Percentiles rank a stretch among this genome's conserved stretches.
Conservation (phyloP, 2,329 filamentous ascomycete genomes). For the Beauveria medogensis region DNA sequence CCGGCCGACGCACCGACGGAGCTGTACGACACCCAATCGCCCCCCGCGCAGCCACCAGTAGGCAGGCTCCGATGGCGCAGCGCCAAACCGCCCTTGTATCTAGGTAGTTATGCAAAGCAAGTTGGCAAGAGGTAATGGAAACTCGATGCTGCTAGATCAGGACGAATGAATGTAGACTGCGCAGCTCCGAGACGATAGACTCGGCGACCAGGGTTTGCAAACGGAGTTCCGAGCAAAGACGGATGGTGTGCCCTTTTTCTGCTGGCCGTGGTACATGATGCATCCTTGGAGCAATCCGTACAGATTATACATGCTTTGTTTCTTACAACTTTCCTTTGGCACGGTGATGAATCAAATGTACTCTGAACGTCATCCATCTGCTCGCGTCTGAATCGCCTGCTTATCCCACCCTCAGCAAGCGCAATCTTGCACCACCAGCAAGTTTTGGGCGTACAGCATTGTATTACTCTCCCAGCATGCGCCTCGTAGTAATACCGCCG, state of each 20-base stretch:
- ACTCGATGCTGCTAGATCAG: not conserved
- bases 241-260: too few species aligned
- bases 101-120: not conserved
- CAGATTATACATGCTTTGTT: too few species aligned
- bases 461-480: constrained; percentile 7
- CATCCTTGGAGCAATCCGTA: too few species aligned
- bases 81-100: not conserved
- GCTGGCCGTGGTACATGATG: too few species aligned
- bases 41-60: not conserved
- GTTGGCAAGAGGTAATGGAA: constrained; percentile 7
- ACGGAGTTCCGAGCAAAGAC: constrained; percentile 1
- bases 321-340: not conserved
- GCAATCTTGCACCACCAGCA: not conserved
- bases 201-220: not conserved
- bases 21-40: not conserved
- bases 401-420: not conserved
- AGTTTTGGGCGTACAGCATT: not conserved
- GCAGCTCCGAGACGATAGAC: not conserved
- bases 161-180: not conserved
- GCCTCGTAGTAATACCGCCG: constrained; percentile 4
- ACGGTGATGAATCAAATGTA: not conserved
- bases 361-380: not conserved
- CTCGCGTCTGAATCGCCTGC: not conserved
- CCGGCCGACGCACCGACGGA: constrained; percentile 9
- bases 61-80: constrained; percentile 3